Evolutionary conservation across 1,139 yeast species (phyloP), one percentile per base, ranked within the genome.

Genomic region (Sugiyamaella neomexicana): DNA sequence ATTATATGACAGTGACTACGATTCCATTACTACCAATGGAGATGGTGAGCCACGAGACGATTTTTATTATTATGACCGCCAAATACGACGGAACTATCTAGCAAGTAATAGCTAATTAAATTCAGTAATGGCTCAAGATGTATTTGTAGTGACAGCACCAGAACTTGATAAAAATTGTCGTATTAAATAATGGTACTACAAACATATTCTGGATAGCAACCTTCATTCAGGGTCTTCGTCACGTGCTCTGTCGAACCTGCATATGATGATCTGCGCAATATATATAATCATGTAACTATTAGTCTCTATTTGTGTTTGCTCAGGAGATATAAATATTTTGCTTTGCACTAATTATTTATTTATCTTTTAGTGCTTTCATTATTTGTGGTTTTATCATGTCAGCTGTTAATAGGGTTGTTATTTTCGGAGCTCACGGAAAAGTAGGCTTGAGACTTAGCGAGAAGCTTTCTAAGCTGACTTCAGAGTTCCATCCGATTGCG

Each of bases 351-450:
- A n/a, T n/a, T n/a, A 2, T 31, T 16, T 12, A 13, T 13, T 34
- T 13, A 6, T 34, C 15, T 34, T 34, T 34, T 13, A n/a, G 8
- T 34, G 8, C 16, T 12, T 34, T 13, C 13, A 5, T 13, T 32
- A 32, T 13, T 34, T 12, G 8, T 2, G 25, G 5, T 25, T 45
- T n/a, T n/a, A 45, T 20, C 3, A 47, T 47, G 51, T 47, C 51
- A 15, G 38, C 31, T 31, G 45, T 23, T 29, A 36, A 34, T 8
- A 75, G 67, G 61, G 72, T 78, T 3, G 77, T 77, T 25, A 73
- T 83, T 10, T 73, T 83, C 56, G 89, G 89, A 37, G 85, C 87
- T 25, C 82, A 81, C 63, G 88, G 89, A 40, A 77, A 77, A 58
- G 75, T 83, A 15, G 88, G 85, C 46, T 75, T 76, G 60, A 66